Base-by-base conservation (phyloP, 768 basidiomycete species). In the Boletus insuetus region DNA sequence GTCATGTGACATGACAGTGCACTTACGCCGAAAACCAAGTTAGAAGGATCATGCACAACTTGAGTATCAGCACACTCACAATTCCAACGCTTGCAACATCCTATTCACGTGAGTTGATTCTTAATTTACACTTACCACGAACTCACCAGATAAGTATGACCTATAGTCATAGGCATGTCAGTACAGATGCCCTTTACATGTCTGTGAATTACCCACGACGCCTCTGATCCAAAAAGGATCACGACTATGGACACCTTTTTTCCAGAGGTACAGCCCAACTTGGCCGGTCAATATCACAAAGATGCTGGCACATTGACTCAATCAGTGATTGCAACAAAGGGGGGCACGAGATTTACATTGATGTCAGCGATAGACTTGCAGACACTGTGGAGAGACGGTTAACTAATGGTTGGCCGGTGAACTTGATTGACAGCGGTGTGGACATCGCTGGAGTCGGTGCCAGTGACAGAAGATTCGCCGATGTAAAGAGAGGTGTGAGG, bases 261-360 rank as follows among this genome's bases (percentile, higher is more conserved):
- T 69, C 55, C 60, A 45, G 51, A 69, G 55, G 42, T 68, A 69
- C 9, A 60, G n/a, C 44, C 31, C 56, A 13, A 68, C 61, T 56
- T 68, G 67, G 22, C 43, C 1, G 9, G 65, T 67, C n/a, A 69
- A 35, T 38, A 67, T 46, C 38, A 58, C 1, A 34, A 67, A 68
- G 35, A 58, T 14, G 16, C 67, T 68, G 12, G 29, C 1, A 6
- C 1, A 20, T 34, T 16, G 17, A 52, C 1, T 20, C 22, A 20
- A 26, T 57, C 32, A 46, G 22, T 29, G 24, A 49, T 37, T 1
- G 29, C 34, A 41, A 13, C 17, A 5, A 34, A 16, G 35, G 7
- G 16, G 4, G 8, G 37, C n/a, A 44, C 1, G 22, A 31, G 24
- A 54, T 7, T 58, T 22, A 61, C 66, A 64, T 29, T 8, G 17